Base-by-base conservation (phyloP, 2,329 filamentous ascomycete species). In the Lizonia empirigonia region DNA sequence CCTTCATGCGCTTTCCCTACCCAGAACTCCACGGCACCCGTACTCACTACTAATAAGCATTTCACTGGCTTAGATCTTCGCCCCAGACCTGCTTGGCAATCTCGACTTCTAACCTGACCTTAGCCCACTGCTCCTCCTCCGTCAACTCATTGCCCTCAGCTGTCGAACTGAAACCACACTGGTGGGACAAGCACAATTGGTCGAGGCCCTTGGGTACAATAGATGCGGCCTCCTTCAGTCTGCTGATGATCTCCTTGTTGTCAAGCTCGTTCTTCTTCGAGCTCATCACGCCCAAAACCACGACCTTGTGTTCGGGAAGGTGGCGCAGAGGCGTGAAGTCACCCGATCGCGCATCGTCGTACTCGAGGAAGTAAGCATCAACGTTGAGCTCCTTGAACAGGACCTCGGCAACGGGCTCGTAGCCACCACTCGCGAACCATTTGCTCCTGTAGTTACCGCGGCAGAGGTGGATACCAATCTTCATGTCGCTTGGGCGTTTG, bases 341-440 rank as follows among this genome's bases (percentile, higher is more conserved):
- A 12, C 81, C 81, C 0, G 76, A 79, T 2, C 81, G 75, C 24
- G 80, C 80, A 55, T 83, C 81, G 64, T 84, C 81, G 65, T 81
- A 84, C 68, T 84, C 81, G 60, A 84, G 77, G 71, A 83, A 84
- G 69, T 83, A 84, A 12, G 78, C 81, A 58, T 84, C 80, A 44
- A 83, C 80, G 60, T 82, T 76, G 39, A 83, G 75, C 49, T 81
- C 78, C 62, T 78, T 78, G 75, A 83, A 83, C 12, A 83, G 72
- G n/a, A 81, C 78, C 67, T 82, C 79, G 27, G 81, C 79, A 3
- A 83, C 80, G 38, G 80, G 81, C 69, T 83, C 81, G 71, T 84
- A 84, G 29, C 81, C 80, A 37, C 81, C 81, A 44, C 80, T 77
- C 3, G 81, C 81, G 60, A 84, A 84, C 80, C 80, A 83, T 64